Conservation (phyloP, 2,329 filamentous ascomycete genomes). For the Clarireedia homoeocarpa region DNA sequence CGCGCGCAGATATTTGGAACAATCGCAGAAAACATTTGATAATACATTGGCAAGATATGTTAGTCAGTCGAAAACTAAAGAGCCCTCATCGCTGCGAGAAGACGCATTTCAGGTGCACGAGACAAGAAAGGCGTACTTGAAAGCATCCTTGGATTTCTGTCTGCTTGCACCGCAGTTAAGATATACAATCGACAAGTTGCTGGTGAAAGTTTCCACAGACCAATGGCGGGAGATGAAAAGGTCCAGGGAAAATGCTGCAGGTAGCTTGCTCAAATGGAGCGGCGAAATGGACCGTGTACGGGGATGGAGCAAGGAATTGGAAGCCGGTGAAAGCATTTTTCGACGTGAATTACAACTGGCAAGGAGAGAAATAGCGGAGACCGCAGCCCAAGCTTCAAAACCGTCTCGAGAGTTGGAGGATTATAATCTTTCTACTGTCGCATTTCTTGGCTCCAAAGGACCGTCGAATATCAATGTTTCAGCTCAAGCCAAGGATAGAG, state of each 20-base stretch:
- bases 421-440: conserved; percentile 83
- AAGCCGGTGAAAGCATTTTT: conserved; percentile 76
- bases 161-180: conserved; percentile 80
- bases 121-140: conserved; percentile 81
- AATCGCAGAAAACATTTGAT: conserved; percentile 79
- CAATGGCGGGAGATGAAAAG: conserved; percentile 81
- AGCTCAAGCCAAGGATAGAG: conserved; percentile 44
- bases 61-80: conserved; percentile 83
- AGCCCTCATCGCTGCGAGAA: conserved; percentile 82
- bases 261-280: conserved; percentile 57
- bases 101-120: conserved; percentile 96
- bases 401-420: conserved; percentile 90
- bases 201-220: conserved; percentile 78
- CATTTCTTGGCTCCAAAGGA: conserved; percentile 66
- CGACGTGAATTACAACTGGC: conserved; percentile 72
- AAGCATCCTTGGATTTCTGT: conserved; percentile 89
- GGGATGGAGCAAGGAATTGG: conserved; percentile 93
- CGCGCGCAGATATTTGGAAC: conserved; percentile 65
- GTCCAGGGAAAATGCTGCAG: conserved; percentile 56
- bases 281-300: conserved; percentile 84
- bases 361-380: conserved; percentile 74
- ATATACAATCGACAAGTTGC: conserved; percentile 72
- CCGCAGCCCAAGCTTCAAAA: conserved; percentile 59
- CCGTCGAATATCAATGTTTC: conserved; percentile 46
- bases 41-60: conserved; percentile 73